Conservation (phyloP, 2,329 filamentous ascomycete genomes). For the Pseudogymnoascus sp. region DNA sequence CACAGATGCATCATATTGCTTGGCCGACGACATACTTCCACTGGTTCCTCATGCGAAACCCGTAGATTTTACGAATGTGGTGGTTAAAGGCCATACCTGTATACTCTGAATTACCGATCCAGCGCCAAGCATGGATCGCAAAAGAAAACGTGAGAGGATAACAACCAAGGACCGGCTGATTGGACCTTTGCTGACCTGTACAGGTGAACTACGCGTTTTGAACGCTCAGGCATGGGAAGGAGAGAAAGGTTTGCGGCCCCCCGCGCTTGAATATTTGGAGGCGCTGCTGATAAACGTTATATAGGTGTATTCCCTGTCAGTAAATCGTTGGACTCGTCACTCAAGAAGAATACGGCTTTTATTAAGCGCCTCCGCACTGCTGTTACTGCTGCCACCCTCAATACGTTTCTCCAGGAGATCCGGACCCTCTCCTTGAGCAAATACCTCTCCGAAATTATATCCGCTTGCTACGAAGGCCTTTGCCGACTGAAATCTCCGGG, state of each 20-base stretch:
- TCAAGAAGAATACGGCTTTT: constrained; percentile 98
- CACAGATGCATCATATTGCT: constrained; percentile 33
- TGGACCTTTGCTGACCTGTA: constrained; percentile 10
- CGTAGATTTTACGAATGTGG: constrained; percentile 32
- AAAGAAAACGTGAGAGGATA: constrained; percentile 52
- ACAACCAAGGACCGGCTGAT: not conserved
- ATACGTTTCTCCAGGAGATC: constrained; percentile 85
- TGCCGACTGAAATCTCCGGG: constrained; percentile 84
- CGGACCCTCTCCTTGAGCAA: constrained; percentile 87
- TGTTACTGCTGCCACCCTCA: constrained; percentile 70
- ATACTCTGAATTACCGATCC: constrained; percentile 23
- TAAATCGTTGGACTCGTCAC: constrained; percentile 79
- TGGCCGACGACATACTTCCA: constrained; percentile 27
- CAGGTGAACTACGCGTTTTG: constrained; percentile 84
- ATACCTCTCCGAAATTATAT: constrained; percentile 94
- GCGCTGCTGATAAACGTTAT: constrained; percentile 26
- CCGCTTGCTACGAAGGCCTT: constrained; percentile 89
- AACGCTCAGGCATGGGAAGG: constrained; percentile 86
- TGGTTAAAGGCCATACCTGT: constrained; percentile 26
- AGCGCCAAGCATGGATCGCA: constrained; percentile 53
- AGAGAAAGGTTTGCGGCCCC: constrained; percentile 61
- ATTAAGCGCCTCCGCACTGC: constrained; percentile 93
- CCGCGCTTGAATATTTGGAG: not conserved
- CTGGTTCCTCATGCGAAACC: constrained; percentile 29
- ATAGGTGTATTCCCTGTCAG: constrained; percentile 77